Evolutionary conservation across 2,329 filamentous ascomycete species (phyloP).

Genomic region (Zasmidium citrigriseum): DNA sequence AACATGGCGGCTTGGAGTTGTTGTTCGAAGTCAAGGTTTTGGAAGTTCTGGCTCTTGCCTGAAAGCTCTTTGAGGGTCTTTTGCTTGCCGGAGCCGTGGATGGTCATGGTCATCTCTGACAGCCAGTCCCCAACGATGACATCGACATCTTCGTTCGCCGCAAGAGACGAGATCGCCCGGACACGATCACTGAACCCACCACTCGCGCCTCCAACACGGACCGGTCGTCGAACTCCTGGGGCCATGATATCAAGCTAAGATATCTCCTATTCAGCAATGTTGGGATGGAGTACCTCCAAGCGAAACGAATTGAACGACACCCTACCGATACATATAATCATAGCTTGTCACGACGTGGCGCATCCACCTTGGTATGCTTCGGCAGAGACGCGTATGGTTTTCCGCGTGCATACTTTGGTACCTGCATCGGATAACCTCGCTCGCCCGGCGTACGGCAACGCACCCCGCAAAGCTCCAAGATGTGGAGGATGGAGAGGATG

Average conservation of each 20-base stretch:
- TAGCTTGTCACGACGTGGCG: background rate
- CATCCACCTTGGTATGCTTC: background rate
- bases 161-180: slow-evolving; percentile 27
- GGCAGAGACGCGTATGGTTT: background rate
- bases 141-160: slow-evolving; percentile 44
- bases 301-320: background rate
- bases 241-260: background rate
- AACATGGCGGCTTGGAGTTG: slow-evolving; percentile 17
- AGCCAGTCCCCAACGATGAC: slow-evolving; percentile 53
- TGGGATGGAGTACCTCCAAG: background rate
- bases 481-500: background rate
- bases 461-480: too few species aligned
- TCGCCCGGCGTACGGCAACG: background rate
- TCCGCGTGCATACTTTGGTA: background rate
- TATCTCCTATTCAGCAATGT: background rate
- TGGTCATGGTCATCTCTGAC: slow-evolving; percentile 56
- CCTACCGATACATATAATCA: background rate
- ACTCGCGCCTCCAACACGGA: slow-evolving; percentile 31
- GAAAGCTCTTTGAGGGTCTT: slow-evolving; percentile 9
- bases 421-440: background rate
- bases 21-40: slow-evolving; percentile 9
- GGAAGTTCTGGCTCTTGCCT: slow-evolving; percentile 7
- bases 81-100: slow-evolving; percentile 22
- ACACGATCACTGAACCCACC: slow-evolving; percentile 39
- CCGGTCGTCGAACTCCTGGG: slow-evolving; percentile 9